Evolutionary conservation across 2,329 filamentous ascomycete genomes (phyloP).

Genomic region (Didymellaceae sp.): DNA sequence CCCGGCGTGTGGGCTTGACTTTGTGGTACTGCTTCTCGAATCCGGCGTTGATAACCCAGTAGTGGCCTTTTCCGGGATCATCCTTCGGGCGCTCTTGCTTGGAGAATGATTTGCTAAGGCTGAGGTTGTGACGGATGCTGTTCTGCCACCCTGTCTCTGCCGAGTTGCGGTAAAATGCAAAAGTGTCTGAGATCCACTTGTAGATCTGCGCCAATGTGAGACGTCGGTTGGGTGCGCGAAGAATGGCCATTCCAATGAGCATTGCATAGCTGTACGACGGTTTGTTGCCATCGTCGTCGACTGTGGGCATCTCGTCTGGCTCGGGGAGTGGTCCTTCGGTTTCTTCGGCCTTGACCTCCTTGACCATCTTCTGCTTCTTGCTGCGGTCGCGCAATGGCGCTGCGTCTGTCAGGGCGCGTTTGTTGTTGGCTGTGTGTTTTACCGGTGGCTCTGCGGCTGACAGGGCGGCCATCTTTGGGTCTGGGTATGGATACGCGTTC

Average conservation of each 20-base stretch:
- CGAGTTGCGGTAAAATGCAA: constrained; percentile 78
- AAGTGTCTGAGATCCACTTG: constrained; percentile 98
- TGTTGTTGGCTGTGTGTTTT: constrained; percentile 47
- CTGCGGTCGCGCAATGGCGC: constrained; percentile 73
- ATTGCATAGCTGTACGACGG: constrained; percentile 92
- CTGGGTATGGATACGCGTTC: constrained; percentile 53
- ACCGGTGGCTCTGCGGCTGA: constrained; percentile 35
- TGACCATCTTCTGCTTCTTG: constrained; percentile 70
- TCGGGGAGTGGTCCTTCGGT: constrained; percentile 65
- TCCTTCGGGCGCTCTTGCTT: constrained; percentile 97
- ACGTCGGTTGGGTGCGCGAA: constrained; percentile 81
- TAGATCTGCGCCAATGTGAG: constrained; percentile 95
- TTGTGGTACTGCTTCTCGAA: constrained; percentile 90
- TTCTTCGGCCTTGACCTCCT: constrained; percentile 56
- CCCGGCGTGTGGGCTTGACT: constrained; percentile 72
- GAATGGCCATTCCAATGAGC: constrained; percentile 95
- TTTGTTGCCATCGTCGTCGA: constrained; percentile 87
- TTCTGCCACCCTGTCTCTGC: constrained; percentile 96
- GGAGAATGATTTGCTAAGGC: constrained; percentile 93
- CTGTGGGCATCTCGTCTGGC: constrained; percentile 78
- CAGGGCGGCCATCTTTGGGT: constrained; percentile 43
- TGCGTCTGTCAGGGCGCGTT: constrained; percentile 73
- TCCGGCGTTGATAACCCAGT: constrained; percentile 92
- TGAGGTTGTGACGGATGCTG: constrained; percentile 97
- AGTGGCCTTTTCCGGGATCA: constrained; percentile 96